Evolutionary conservation across 805 yeast species (phyloP).

Genomic region (Jamesozyma gamospora): DNA sequence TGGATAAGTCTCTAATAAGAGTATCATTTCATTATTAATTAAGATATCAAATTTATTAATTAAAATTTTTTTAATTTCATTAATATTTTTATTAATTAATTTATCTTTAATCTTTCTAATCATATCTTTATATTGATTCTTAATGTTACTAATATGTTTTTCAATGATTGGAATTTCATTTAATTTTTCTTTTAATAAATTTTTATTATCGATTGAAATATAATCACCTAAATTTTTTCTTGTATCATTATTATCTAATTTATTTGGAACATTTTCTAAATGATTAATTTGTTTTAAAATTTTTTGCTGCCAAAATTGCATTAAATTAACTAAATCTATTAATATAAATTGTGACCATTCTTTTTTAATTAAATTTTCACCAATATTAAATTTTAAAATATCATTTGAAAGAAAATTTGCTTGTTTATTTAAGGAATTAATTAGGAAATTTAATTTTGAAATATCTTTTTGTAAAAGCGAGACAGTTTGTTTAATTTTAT

Average conservation of each 20-base stretch:
- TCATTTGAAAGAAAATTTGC: slow-evolving; percentile 31
- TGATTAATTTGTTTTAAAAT: slow-evolving; percentile 27
- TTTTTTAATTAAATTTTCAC: slow-evolving; percentile 19
- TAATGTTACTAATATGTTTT: slow-evolving; percentile 24
- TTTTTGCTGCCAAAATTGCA: slow-evolving; percentile 25
- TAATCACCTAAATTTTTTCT: slow-evolving; percentile 33
- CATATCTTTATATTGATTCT: slow-evolving; percentile 23
- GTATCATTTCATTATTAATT: slow-evolving; percentile 13
- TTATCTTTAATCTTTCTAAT: slow-evolving; percentile 22
- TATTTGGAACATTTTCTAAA: slow-evolving; percentile 32
- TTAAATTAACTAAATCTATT: slow-evolving; percentile 13
- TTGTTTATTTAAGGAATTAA: slow-evolving; percentile 40
- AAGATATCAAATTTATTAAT: slow-evolving; percentile 17
- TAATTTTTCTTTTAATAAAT: slow-evolving; percentile 23
- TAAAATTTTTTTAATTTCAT: slow-evolving; percentile 10
- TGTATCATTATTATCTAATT: slow-evolving; percentile 20
- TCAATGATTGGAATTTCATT: slow-evolving; percentile 26
- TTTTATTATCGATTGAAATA: slow-evolving; percentile 34
- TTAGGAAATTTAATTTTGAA: slow-evolving; percentile 33
- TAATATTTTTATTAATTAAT: slow-evolving; percentile 18
- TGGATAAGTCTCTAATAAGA: slow-evolving; percentile 19
- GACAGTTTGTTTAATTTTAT: background rate
- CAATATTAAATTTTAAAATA: slow-evolving; percentile 25
- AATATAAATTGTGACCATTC: slow-evolving; percentile 18
- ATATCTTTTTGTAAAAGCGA: background rate